Base-by-base conservation (phyloP, 352 stramenopile species). In the Globisporangium carolinianum region DNA sequence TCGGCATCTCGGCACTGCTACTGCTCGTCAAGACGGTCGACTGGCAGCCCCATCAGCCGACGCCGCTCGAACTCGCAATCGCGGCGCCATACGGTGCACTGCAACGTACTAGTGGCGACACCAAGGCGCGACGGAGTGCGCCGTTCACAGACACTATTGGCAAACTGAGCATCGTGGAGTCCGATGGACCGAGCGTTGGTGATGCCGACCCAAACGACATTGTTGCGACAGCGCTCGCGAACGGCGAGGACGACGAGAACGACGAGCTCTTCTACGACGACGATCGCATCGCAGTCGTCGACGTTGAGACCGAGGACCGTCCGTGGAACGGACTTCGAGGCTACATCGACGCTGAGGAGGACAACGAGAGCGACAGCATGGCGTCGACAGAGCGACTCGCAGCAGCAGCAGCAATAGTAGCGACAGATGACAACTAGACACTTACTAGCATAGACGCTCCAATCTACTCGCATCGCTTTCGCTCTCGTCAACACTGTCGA, bases 191-290 rank as follows among this genome's bases (percentile, higher is more conserved):
- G 5, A 24, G 17, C 7, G 45, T 49, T 8, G 45, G 45, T 6
- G 45, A 49, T 6, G 45, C 45, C 3, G 45, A 49, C 8, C 45
- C 45, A 10, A 18, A 49, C n/a, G 45, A 49, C 8, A 43, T 43
- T 43, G 39, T 12, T 43, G 39, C 39, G 7, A 32, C 24, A 32
- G 24, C 24, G 24, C 24, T 32, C 7, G 9, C 4, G 41, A n/a
- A 46, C 15, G 41, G 2, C 6, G 32, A 58, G n/a, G 46, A 53
- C 17, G 37, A 53, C 54, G 54, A 60, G 17, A 60, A 45, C 46
- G 46, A 60, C 46, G 36, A 41, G 4, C 51, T 47, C 54, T 53
- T 52, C 17, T 60, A 60, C 36, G 36, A 18, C 37, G 37, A 49
- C n/a, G 14, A 14, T 4, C 10, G 24, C n/a, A 6, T 17, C 11